phyloP scores from a whole-genome alignment of 1,139 yeast genomes.

The Saccharomyces hybrid region DNA sequence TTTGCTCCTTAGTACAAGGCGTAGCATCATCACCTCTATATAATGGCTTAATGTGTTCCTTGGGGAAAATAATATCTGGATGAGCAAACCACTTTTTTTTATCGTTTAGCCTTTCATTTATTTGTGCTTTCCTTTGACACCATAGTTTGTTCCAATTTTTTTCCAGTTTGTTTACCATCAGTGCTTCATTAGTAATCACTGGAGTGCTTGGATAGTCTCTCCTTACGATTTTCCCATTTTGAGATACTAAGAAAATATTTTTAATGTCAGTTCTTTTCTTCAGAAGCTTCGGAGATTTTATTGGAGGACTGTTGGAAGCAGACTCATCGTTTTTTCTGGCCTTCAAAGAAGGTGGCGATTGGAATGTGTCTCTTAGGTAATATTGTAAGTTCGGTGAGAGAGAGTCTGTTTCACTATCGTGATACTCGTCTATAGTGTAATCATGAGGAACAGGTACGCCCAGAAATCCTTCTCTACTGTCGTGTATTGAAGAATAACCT shows the following conservation, averaged over 20 bases:
- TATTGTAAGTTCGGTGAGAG: background rate
- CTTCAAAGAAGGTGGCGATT: background rate
- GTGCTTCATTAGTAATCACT: conserved; percentile 24
- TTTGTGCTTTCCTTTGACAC: conserved; percentile 14
- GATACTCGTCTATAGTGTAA: background rate
- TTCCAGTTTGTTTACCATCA: conserved; percentile 24
- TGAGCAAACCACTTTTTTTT: conserved; percentile 15
- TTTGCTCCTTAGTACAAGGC: conserved; percentile 21
- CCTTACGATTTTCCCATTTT: conserved; percentile 26
- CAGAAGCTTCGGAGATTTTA: conserved; percentile 8
- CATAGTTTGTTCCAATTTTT: conserved; percentile 19
- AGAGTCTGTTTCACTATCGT: conserved; percentile 2
- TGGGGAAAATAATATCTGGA: conserved; percentile 19
- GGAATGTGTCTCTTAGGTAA: background rate
- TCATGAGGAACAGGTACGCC: conserved; percentile 3
- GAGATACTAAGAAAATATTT: conserved; percentile 17
- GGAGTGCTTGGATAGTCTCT: conserved; percentile 31
- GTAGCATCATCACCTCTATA: conserved; percentile 20
- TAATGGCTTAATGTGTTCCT: conserved; percentile 5
- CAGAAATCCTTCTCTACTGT: conserved; percentile 2
- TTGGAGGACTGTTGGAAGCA: background rate
- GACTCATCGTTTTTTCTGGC: background rate
- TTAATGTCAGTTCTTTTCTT: conserved; percentile 1
- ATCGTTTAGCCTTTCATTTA: conserved; percentile 16
- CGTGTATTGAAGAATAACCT: conserved; percentile 3